Evolutionary conservation across 257 asterid species (phyloP), one percentile per base, ranked within the genome.

Genomic region (Rauvolfia tetraphylla): DNA sequence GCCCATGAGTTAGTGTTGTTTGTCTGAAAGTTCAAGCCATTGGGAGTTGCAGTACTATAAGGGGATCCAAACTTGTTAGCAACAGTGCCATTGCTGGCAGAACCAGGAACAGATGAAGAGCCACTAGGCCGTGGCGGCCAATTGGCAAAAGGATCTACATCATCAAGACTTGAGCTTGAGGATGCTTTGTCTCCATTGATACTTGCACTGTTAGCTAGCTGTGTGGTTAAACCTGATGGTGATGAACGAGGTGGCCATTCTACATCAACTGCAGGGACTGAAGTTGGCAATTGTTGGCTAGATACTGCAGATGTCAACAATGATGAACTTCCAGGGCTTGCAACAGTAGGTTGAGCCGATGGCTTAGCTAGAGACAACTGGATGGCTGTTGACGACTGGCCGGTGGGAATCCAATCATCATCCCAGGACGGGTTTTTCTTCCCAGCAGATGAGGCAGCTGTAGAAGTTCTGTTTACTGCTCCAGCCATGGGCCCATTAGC

Each of bases 211-310:
- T 76, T 79, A 54, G 86, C 89, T 31, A 81, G 76, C 54, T 79
- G 87, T 84, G 83, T 69, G 49, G 87, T 67, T 44, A 59, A 68
- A 54, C 79, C 85, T 57, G 72, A 38, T 34, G 87, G 82, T 34
- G 89, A 84, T 63, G 93, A 85, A 69, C 81, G 86, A 53, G 97
- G 97, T 54, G 98, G 99, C 99, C 99, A 95, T 83, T 95, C 98
- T 15, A 95, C 83, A 82, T 95, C 99, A 79, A 93, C 96, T 41
- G 99, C 92, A 76, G 99, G 98, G 78, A 91, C 87, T 59, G 96
- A 87, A 72, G 92, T 80, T 20, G 89, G 85, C 22, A 33, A 75
- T 73, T 85, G 95, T 80, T 85, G 96, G 81, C 87, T 66, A 69
- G 95, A 78, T 54, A 84, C 57, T n/a, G 73, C 48, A 69, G 91